Percentiles rank a stretch among this genome's conserved stretches.
Conservation (phyloP, 2,329 filamentous ascomycete species). For the Podosphaera aphanis region DNA sequence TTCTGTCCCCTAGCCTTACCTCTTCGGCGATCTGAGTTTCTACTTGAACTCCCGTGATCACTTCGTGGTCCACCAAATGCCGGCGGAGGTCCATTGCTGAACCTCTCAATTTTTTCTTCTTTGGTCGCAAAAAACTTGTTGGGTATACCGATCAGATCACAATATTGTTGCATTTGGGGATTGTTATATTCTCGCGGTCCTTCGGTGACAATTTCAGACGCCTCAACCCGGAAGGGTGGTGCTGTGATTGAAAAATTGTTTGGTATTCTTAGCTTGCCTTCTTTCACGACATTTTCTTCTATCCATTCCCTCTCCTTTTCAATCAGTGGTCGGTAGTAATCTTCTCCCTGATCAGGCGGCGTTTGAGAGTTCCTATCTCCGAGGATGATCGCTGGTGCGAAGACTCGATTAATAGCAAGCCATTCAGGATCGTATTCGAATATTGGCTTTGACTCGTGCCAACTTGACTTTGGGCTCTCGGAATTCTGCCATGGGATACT, state of each 20-base stretch:
- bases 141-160: conserved; percentile 48
- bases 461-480: background rate
- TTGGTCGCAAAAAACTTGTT: conserved; percentile 55
- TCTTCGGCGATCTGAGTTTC: conserved; percentile 17
- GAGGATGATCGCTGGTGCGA: conserved; percentile 40
- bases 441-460: conserved; percentile 5
- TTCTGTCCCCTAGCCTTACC: conserved; percentile 1
- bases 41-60: conserved; percentile 15
- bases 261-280: conserved; percentile 43
- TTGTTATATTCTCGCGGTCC: conserved; percentile 66
- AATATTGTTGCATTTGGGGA: conserved; percentile 65
- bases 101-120: conserved; percentile 40
- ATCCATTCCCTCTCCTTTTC: conserved; percentile 56
- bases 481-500: conserved; percentile 26
- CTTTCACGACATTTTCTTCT: conserved; percentile 43
- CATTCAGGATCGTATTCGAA: conserved; percentile 68
- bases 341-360: conserved; percentile 42
- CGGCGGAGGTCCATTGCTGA: conserved; percentile 30
- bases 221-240: conserved; percentile 37
- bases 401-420: conserved; percentile 76
- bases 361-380: conserved; percentile 32
- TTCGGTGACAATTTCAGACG: conserved; percentile 32
- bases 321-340: conserved; percentile 43
- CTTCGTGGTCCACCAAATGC: conserved; percentile 15
- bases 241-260: conserved; percentile 59